A percentile compares a stretch with the other conserved stretches of the same genome.
These are phyloP conservation scores for Amanita pallidorosea DNA, from an alignment of 768 basidiomycete genomes.

Conservation along the genomic window DNA sequence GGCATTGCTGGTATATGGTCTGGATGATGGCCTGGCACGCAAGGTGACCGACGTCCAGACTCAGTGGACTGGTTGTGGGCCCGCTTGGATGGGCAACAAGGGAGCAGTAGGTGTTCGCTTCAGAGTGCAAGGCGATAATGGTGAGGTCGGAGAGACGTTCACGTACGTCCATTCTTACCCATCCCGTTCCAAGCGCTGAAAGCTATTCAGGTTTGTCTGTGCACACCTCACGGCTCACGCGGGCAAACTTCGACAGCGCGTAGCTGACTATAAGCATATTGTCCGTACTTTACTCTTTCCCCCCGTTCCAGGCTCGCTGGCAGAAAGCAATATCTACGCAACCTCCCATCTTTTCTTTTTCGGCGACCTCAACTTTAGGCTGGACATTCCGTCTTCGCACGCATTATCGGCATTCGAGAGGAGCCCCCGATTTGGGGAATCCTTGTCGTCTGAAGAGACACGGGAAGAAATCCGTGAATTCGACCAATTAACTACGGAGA, in stretches of 20 bases:
- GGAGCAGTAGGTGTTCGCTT: conserved; percentile 87
- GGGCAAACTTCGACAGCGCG: conserved; percentile 48
- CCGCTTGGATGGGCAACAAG: conserved; percentile 85
- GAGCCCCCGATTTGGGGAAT: conserved; percentile 25
- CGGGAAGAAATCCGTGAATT: conserved; percentile 57
- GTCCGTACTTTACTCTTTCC: conserved; percentile 73
- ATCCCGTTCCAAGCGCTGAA: not conserved
- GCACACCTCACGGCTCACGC: conserved; percentile 87
- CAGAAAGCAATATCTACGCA: conserved; percentile 58
- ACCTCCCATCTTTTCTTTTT: conserved; percentile 89
- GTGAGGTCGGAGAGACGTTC: conserved; percentile 59
- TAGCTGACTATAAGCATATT: conserved; percentile 76
- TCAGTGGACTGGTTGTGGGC: conserved; percentile 65
- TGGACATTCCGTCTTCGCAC: conserved; percentile 51
- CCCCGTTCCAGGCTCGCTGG: conserved; percentile 27
- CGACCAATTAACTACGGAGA: conserved; percentile 63
- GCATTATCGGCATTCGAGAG: conserved; percentile 25
- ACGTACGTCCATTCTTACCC: conserved; percentile 48
- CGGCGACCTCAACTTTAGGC: conserved; percentile 89
- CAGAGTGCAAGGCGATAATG: conserved; percentile 47
- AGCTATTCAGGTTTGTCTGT: conserved; percentile 63
- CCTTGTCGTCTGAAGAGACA: conserved; percentile 35
- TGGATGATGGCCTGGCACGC: conserved; percentile 54
- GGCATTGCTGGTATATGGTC: conserved; percentile 79
- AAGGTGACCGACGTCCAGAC: conserved; percentile 57